Base-by-base conservation (phyloP, 345 rosid species). In the Murraya koenigii region DNA sequence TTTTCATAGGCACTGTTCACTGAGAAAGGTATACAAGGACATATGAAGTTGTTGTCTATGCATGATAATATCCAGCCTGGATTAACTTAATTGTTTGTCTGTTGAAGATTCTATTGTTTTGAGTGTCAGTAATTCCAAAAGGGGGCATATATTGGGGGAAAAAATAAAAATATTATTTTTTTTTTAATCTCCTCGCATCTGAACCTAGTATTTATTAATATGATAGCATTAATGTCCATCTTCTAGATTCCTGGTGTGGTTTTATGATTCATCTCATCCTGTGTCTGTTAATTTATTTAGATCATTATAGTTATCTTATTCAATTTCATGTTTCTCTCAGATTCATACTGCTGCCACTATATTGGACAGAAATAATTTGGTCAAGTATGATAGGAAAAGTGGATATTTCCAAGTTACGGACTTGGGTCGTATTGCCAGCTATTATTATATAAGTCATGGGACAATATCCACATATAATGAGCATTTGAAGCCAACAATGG, bases 401-500 rank as follows among this genome's bases (percentile, higher is more conserved):
- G 99, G 99, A 72, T 91, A 90, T 84, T 96, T 96, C 86, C 99
- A 96, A 86, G 97, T 89, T 55, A 92, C 98, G 25, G 98, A 96
- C 84, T 85, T 96, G 90, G 99, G 99, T 65, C 91, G 99, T 25
- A 94, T 96, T 82, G 97, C 99, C 39, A 96, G 99, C 86, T 96
- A 94, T 81, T 94, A 91, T 81, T 96, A 94, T 80, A 92, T 94
- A 76, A 87, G 90, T 80, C 97, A 96, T 75, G 98, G 98, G 81
- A 96, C 99, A 39, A 94, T 94, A 77, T 88, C 97, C 71, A 92
- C 95, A 14, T 94, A 91, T 82, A 96, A 94, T 76, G 95, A 92
- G 84, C 95, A 96, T 88, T 79, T 94, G 91, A 96, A 96, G 90
- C 97, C 97, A 64, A 94, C 94, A 66, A 96, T 96, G 98, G 99